Evolutionary conservation across 371 early-diverging fungal genomes (phyloP).

Genomic region (Smittium mucronatum): DNA sequence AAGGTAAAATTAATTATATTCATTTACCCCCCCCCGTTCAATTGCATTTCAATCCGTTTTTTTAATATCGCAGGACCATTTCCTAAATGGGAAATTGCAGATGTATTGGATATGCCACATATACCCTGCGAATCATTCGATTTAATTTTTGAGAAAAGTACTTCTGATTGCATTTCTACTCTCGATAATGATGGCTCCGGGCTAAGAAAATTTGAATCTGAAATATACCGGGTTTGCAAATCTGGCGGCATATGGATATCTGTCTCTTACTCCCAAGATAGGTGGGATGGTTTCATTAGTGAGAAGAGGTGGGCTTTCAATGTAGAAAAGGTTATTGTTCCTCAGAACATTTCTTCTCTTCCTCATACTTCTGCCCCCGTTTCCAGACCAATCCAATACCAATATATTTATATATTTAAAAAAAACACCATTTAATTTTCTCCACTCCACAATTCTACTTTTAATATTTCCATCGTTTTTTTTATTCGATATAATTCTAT

Average conservation of each 20-base stretch:
- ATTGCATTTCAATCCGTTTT: constrained; percentile 5
- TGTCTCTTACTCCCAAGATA: constrained; percentile 12
- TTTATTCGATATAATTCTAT: no score
- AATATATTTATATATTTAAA: constrained; percentile 13
- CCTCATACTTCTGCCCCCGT: background rate
- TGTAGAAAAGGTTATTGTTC: background rate
- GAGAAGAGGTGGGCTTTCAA: background rate
- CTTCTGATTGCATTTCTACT: constrained; percentile 32
- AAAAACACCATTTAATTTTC: background rate
- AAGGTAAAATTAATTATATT: background rate
- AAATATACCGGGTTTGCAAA: constrained; percentile 6
- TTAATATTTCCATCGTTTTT: no score
- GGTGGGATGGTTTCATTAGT: constrained; percentile 3
- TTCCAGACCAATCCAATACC: constrained; percentile 8
- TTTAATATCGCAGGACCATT: constrained; percentile 12
- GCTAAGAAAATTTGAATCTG: constrained; percentile 10
- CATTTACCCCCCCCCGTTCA: background rate
- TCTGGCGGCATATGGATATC: constrained; percentile 9
- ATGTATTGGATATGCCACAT: constrained; percentile 10
- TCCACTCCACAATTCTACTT: background rate
- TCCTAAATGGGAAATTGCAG: constrained; percentile 8
- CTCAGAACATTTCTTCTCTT: background rate
- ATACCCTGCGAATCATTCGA: constrained; percentile 20
- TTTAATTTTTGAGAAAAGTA: constrained; percentile 34
- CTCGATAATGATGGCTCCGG: constrained; percentile 28